Evolutionary conservation across 306 rosid genomes (phyloP).

Genomic region (Cotoneaster glaucophyllus): DNA sequence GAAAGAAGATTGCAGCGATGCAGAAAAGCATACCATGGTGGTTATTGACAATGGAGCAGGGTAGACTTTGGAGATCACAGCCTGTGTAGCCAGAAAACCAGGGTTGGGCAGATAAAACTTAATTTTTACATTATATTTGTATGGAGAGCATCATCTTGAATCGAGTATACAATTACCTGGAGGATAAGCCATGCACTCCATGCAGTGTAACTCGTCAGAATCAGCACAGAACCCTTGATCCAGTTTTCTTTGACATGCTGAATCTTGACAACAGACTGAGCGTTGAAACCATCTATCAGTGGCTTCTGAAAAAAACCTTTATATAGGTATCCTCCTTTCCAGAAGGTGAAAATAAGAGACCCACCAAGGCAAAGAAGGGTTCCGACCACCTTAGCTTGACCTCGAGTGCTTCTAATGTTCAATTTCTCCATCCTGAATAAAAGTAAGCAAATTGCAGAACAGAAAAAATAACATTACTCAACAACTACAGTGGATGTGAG

Average conservation of each 20-base stretch:
- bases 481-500: too few relatives aligned
- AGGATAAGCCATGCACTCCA: slow-evolving; percentile 37
- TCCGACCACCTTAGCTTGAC: slow-evolving; percentile 34
- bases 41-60: slow-evolving; percentile 25
- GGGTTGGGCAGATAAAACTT: neutral
- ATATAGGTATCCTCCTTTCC: slow-evolving; percentile 25
- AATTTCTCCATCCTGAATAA: slow-evolving; percentile 30
- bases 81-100: slow-evolving; percentile 6
- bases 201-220: slow-evolving; percentile 18
- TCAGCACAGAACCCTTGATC: slow-evolving; percentile 37
- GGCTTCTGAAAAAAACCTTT: slow-evolving; percentile 20
- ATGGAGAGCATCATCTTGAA: neutral
- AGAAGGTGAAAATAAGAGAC: slow-evolving; percentile 30
- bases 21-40: slow-evolving; percentile 29
- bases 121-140: neutral
- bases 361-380: slow-evolving; percentile 32
- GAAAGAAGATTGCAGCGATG: slow-evolving; percentile 30
- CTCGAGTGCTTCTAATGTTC: slow-evolving; percentile 23
- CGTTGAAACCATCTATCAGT: slow-evolving; percentile 3
- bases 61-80: slow-evolving; percentile 23
- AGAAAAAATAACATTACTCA: too few relatives aligned
- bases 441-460: neutral
- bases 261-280: neutral
- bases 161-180: slow-evolving; percentile 20
- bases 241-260: slow-evolving; percentile 15